Evolutionary conservation across 1,284 basidiomycete species (phyloP).

Genomic region (Ceratobasidium sp.): DNA sequence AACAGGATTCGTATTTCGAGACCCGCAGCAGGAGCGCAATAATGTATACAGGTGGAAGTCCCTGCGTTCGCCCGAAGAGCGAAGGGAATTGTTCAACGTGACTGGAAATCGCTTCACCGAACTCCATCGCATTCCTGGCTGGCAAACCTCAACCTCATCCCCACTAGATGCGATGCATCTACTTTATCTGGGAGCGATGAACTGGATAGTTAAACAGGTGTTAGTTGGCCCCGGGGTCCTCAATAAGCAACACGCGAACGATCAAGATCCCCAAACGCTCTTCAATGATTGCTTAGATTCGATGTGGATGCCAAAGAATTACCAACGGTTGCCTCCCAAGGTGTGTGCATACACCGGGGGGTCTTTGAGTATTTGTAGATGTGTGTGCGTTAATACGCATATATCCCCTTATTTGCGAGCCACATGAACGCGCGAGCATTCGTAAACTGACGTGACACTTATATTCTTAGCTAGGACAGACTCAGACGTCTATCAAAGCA

Average conservation of each 20-base stretch:
- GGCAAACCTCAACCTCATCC: constrained; percentile 4
- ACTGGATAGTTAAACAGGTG: constrained; percentile 35
- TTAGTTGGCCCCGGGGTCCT: constrained; percentile 5
- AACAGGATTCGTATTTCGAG: background rate
- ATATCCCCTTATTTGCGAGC: background rate
- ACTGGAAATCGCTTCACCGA: constrained; percentile 25
- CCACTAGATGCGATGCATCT: constrained; percentile 39
- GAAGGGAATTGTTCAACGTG: background rate
- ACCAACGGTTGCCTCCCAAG: constrained; percentile 18
- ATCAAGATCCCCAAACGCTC: background rate
- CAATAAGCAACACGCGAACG: background rate
- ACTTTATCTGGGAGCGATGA: constrained; percentile 31
- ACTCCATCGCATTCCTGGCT: constrained; percentile 19
- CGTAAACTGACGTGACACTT: background rate
- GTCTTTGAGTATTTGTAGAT: no score
- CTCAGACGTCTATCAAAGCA: background rate
- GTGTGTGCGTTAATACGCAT: background rate
- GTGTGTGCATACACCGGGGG: background rate
- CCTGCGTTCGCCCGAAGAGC: background rate
- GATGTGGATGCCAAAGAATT: constrained; percentile 20
- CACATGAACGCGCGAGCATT: no score
- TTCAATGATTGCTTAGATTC: constrained; percentile 18
- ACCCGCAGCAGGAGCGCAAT: background rate
- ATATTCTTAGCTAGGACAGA: constrained; percentile 23
- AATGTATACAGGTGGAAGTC: constrained; percentile 23